These are phyloP conservation scores for Penicillium mononematosum DNA, from an alignment of 495 filamentous ascomycete species.

Conservation along the genomic window DNA sequence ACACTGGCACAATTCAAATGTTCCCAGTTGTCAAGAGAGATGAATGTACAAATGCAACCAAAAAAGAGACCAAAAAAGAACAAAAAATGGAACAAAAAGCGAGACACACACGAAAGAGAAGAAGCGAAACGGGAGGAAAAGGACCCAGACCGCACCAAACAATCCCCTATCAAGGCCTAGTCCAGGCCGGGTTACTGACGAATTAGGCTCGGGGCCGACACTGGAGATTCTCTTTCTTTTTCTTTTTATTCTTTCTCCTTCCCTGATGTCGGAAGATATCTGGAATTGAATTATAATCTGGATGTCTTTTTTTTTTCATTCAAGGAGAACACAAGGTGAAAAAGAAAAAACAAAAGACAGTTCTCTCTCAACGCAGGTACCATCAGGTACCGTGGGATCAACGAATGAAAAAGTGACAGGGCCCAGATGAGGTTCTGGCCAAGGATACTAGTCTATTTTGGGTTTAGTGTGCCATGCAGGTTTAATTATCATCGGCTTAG, in stretches of 20 bases:
- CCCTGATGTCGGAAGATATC: not conserved
- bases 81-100: constrained; percentile 2
- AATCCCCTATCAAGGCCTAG: constrained; percentile 28
- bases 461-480: constrained; percentile 17
- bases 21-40: not conserved
- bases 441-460: constrained; percentile 4
- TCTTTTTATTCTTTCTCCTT: not conserved
- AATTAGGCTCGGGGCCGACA: constrained; percentile 19
- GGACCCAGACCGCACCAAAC: constrained; percentile 25
- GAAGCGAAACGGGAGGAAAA: constrained; percentile 19
- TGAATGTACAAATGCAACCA: not conserved
- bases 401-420: constrained; percentile 15
- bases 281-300: not conserved
- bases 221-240: constrained; percentile 2
- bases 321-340: constrained; percentile 1
- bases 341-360: not conserved
- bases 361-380: not conserved
- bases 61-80: not conserved
- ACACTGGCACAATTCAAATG: not conserved
- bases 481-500: constrained; percentile 20
- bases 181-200: constrained; percentile 27
- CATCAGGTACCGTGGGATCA: constrained; percentile 23
- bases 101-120: constrained; percentile 9
- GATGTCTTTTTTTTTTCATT: not conserved
- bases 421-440: constrained; percentile 16